Evolutionary conservation across 192 early-diverging fungal species (phyloP), one percentile per base, ranked within the genome.

Genomic region (Coemansia sp.): DNA sequence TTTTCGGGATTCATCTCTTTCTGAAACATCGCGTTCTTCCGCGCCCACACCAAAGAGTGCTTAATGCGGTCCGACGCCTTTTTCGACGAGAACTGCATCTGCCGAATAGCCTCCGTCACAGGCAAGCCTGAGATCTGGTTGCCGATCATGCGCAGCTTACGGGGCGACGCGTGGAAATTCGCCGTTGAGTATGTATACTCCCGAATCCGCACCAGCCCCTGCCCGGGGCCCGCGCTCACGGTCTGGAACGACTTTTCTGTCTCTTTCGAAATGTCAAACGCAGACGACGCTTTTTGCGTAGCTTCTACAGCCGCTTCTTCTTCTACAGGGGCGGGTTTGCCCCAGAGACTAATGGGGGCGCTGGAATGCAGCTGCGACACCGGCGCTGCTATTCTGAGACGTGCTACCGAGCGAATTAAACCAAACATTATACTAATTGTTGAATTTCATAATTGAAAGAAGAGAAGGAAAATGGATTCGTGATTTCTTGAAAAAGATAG

Each of bases 11-110:
- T 79, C 88, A 93, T 89, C 11, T 74, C 73, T 50, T 85, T 81
- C 64, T 92, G 89, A 14, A 84, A 80, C 21, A 85, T 69, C 2
- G 90, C 92, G 77, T 92, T 89, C 44, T 85, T 87, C 29, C 87
- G 82, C 13, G 90, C 90, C 76, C 87, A 89, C 14, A 86, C 87
- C 65, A 93, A 68, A 9, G 88, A 89, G 70, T 90, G 85, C 70
- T 85, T 69, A 21, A 93, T 80, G 13, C 87, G 84, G 51, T 77
- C 78, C 27, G 88, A 72, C n/a, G 88, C 84, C 56, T 83, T 83
- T 66, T 93, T 93, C 29, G 80, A 72, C 39, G 92, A 93, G 54
- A 90, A 89, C 72, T 89, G 77, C 90, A 93, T 89, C 72, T 93
- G 92, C 45, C 86, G 70, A 53, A 93, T 93, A 13, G 92, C 92